Conservation (phyloP, 1,284 basidiomycete genomes). For the Schizophyllum commune region DNA sequence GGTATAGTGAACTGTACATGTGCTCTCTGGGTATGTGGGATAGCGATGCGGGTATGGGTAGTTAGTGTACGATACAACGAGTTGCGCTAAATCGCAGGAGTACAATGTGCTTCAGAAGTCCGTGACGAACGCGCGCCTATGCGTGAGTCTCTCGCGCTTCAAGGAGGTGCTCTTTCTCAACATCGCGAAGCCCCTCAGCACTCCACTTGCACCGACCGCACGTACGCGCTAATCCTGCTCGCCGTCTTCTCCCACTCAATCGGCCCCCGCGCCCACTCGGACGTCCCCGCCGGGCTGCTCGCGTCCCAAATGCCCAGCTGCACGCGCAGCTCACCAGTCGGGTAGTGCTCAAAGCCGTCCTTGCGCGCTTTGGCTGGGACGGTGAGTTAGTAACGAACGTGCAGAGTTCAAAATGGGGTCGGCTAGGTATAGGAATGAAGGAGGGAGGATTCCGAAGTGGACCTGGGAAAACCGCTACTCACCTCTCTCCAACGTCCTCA, state of each 20-base stretch:
- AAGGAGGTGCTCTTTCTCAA: too few relatives aligned
- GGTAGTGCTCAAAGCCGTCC: conserved; percentile 6
- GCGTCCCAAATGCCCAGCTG: conserved; percentile 44
- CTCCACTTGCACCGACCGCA: conserved; percentile 33
- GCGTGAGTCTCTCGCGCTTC: too few relatives aligned
- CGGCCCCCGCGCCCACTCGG: conserved; percentile 39
- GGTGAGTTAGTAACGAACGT: neutral
- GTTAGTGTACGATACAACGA: too few relatives aligned
- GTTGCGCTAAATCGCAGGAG: too few relatives aligned
- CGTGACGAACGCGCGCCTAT: too few relatives aligned
- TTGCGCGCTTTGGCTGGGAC: conserved; percentile 2
- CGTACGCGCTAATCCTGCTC: conserved; percentile 24
- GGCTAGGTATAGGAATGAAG: neutral
- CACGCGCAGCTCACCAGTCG: conserved; percentile 24
- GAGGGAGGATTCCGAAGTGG: neutral
- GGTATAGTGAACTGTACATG: too few relatives aligned
- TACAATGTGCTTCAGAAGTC: too few relatives aligned
- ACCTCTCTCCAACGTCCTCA: conserved; percentile 32
- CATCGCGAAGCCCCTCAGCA: conserved; percentile 14
- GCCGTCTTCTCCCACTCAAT: conserved; percentile 34
- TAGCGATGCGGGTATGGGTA: too few relatives aligned
- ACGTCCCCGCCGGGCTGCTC: conserved; percentile 34
- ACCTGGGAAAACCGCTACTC: conserved; percentile 3
- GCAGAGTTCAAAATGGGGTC: neutral
- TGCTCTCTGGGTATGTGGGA: too few relatives aligned